These are phyloP conservation scores for Acanthamoeba divionensis DNA, from an alignment of 208 protist genomes.

Conservation along the genomic window DNA sequence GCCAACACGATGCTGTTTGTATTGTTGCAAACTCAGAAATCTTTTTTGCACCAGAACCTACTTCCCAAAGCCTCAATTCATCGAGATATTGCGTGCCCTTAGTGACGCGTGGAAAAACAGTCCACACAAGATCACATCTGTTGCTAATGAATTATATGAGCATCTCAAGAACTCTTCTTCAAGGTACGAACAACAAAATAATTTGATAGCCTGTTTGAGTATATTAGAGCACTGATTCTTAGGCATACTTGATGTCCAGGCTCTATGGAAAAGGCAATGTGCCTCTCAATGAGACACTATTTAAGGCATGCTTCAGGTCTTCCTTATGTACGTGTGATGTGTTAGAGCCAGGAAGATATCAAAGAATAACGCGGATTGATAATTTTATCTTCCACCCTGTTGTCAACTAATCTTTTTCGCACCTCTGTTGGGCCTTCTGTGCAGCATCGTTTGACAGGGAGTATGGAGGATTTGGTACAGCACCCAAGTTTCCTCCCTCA, in stretches of 20 bases:
- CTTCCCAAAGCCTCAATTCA: conserved; percentile 50
- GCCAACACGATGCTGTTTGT: too few relatives aligned
- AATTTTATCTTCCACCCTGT: background rate
- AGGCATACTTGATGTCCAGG: background rate
- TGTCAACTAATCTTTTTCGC: background rate
- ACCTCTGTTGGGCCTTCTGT: background rate
- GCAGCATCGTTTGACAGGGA: conserved; percentile 36
- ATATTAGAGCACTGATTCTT: too few relatives aligned
- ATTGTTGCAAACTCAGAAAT: too few relatives aligned
- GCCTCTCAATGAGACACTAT: background rate
- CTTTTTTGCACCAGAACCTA: background rate
- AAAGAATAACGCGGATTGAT: too few relatives aligned
- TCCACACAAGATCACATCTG: background rate
- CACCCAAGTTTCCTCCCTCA: conserved; percentile 65
- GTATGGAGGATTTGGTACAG: conserved; percentile 58
- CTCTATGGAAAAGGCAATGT: background rate
- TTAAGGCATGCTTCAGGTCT: background rate
- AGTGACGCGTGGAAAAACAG: background rate
- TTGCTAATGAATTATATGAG: background rate
- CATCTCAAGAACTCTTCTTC: conserved; percentile 19
- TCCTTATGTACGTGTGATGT: background rate
- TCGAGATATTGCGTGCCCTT: background rate
- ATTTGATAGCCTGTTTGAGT: too few relatives aligned
- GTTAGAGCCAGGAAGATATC: too few relatives aligned
- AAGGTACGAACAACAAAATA: too few relatives aligned